Evolutionary conservation across 495 filamentous ascomycete species (phyloP).

Genomic region (Astrothelium macrocarpum): DNA sequence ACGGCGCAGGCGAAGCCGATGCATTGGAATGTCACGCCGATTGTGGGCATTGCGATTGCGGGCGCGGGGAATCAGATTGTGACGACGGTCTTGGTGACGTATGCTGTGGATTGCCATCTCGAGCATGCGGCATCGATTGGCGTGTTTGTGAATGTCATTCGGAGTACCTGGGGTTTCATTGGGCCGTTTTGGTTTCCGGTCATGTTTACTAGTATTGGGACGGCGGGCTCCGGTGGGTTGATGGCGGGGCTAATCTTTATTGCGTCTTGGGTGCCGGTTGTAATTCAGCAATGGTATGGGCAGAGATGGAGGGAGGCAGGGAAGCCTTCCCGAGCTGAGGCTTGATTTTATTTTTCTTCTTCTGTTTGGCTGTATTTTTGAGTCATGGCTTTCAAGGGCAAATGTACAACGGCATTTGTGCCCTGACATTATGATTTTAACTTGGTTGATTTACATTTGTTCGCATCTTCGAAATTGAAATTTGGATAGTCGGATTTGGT

Average conservation of each 20-base stretch:
- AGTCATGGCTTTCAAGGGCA: no score
- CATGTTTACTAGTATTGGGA: constrained; percentile 41
- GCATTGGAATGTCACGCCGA: constrained; percentile 41
- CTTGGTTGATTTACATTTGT: no score
- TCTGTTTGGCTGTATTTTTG: background rate
- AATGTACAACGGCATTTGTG: no score
- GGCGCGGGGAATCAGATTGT: constrained; percentile 47
- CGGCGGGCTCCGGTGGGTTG: constrained; percentile 36
- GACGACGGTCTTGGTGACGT: constrained; percentile 46
- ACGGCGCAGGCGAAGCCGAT: constrained; percentile 31
- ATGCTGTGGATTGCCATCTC: constrained; percentile 43
- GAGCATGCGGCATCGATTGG: constrained; percentile 43
- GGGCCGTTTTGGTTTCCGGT: constrained; percentile 49
- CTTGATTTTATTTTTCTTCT: background rate
- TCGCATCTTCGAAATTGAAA: no score
- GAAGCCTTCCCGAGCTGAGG: background rate
- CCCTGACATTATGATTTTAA: no score
- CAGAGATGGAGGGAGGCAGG: background rate
- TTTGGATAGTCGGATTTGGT: no score
- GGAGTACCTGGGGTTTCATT: constrained; percentile 48
- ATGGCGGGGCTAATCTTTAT: constrained; percentile 26
- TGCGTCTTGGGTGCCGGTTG: background rate
- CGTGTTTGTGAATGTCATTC: constrained; percentile 47
- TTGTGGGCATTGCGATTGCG: constrained; percentile 42
- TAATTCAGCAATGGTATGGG: background rate